Conservation (phyloP, 1,284 basidiomycete species). For the Cryptococcus jaspeensis region DNA sequence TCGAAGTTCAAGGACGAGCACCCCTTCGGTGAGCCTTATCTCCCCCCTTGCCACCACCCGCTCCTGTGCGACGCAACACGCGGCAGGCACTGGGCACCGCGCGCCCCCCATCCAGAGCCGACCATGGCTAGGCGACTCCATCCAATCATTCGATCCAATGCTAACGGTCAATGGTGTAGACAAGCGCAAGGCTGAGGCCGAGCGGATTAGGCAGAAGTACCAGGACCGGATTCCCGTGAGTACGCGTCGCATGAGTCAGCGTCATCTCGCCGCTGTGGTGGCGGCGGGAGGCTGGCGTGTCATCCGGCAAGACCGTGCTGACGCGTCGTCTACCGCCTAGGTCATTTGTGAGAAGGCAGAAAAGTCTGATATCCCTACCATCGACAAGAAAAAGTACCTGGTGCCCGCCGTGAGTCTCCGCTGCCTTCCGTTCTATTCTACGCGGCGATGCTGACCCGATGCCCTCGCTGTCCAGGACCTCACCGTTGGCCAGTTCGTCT, state of each 20-base stretch:
- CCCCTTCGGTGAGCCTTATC: conserved; percentile 74
- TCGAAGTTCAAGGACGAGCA: conserved; percentile 99
- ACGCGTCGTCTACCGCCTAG: conserved; percentile 52
- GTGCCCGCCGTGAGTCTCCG: conserved; percentile 75
- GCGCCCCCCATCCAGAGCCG: neutral
- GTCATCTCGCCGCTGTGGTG: neutral
- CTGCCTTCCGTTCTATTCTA: neutral
- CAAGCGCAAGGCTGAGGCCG: conserved; percentile 92
- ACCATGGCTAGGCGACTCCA: neutral
- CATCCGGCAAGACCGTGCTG: neutral
- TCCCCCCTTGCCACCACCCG: neutral
- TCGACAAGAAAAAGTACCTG: conserved; percentile 99
- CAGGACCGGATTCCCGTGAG: conserved; percentile 95
- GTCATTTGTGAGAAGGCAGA: conserved; percentile 99
- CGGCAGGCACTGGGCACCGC: neutral
- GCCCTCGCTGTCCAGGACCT: conserved; percentile 65
- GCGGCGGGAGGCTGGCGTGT: neutral
- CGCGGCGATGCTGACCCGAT: conserved; percentile 9
- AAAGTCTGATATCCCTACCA: conserved; percentile 96
- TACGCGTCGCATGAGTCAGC: conserved; percentile 22
- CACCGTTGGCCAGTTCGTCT: conserved; percentile 98
- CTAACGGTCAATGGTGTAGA: conserved; percentile 56
- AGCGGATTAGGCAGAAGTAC: conserved; percentile 98
- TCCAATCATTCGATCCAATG: too few species aligned
- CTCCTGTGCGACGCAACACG: neutral